Evolutionary conservation across 306 rosid genomes (phyloP), one percentile per base, ranked within the genome.

Genomic region (Cercis canadensis): DNA sequence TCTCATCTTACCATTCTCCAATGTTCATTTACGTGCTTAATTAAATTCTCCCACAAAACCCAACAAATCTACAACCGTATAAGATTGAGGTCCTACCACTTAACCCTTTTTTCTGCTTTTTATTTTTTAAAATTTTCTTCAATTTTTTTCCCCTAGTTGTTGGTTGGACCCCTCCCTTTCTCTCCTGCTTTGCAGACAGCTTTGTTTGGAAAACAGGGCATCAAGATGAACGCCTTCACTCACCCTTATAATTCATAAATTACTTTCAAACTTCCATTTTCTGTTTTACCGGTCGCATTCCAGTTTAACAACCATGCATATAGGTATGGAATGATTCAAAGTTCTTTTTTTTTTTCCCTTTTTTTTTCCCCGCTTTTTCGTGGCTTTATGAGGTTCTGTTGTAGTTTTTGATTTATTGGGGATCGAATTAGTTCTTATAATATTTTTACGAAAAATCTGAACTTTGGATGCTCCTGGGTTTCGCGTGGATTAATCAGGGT

Each of bases 131-230:
- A 65, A 78, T 57, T 85, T 77, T 80, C 32, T 77, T 81, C 31
- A 74, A 53, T 14, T 18, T 41, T 16, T 19, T 65, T 10, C 46
- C 21, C 15, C 66, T 58, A 37, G 57, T 67, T 40, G 77, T 55
- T 9, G 1, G 56, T 45, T 75, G 73, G 77, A 34, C 78, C 80
- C 62, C 75, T 62, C 65, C 36, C 68, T 72, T 69, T 66, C 72
- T 79, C 62, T 74, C 80, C 67, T 70, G 81, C 85, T 61, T 84
- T 82, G 78, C 87, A 71, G 79, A 88, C 82, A 70, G 84, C 83
- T 79, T 70, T 80, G 82, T 70, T 49, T 52, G 75, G 82, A 75
- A 77, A 72, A 73, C 80, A 72, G 80, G 73, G 80, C 84, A 79
- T 76, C 29, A 24, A 24, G 29, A 24, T 24, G 83, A 64, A 67